Evolutionary conservation across 345 rosid species (phyloP), one percentile per base, ranked within the genome.

Genomic region (Mercurialis annua): DNA sequence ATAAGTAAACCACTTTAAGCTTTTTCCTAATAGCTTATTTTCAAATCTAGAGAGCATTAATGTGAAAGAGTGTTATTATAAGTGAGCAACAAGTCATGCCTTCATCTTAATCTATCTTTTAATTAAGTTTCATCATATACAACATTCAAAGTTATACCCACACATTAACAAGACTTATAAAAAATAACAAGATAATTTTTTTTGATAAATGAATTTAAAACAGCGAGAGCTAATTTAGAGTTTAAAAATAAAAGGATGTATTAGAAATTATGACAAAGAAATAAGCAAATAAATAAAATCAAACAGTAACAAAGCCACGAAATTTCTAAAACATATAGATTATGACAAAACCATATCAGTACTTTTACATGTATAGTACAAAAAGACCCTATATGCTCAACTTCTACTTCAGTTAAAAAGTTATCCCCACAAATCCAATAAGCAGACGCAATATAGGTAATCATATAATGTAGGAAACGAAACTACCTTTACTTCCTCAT

Each of bases 401-500:
- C 62, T 47, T 75, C 60, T 18, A 60, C 21, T 38, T 31, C 42
- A 76, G 66, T 33, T 23, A 29, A 70, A 46, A 17, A 24, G 38
- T n/a, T 36, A 58, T 36, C 58, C 75, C 71, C 56, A 71, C 14
- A 43, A 72, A 73, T 69, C 68, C 72, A 76, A 43, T 81, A 68
- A 65, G 66, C 74, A 73, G 60, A 38, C 69, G 66, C 55, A 53
- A 62, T 59, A 65, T 29, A 71, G 33, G 40, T 62, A 61, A 65
- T 66, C 61, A 70, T 70, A 66, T 69, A 72, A 78, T 71, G 34
- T 79, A 72, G 59, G 83, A 71, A 75, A 78, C 78, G 99, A 82
- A 86, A 77, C 99, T 95, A 95, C 99, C 98, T 92, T 94, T 82
- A 92, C 84, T 82, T 90, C 89, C 90, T 82, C 96, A 85, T 85